Evolutionary conservation across 306 rosid species (phyloP), one percentile per base, ranked within the genome.

Genomic region (Sindora glabra): DNA sequence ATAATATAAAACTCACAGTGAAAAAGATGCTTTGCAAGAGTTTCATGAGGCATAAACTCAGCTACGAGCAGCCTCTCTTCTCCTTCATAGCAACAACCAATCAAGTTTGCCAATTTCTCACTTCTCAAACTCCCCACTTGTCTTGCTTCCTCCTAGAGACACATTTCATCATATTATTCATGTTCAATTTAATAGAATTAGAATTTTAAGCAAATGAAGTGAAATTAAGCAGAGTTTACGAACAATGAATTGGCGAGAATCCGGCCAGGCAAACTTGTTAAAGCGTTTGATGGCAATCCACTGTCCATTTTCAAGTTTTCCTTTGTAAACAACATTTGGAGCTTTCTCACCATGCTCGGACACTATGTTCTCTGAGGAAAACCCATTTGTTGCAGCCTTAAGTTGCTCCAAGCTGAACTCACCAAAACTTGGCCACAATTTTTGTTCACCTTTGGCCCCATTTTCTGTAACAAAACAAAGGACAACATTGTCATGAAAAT

Each of bases 201-300:
- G 5, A 33, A 53, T 9, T 26, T 36, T 2, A 18, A 16, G 26
- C 24, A 12, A 65, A 1, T 10, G 44, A 59, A 17, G 25, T 6
- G 42, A 23, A 17, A 27, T 42, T 15, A 21, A 47, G 32, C n/a
- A n/a, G n/a, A 48, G 74, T 55, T 11, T 38, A 84, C 85, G 26
- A 14, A 84, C 91, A 24, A 84, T 76, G 65, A 84, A 84, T 61
- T 84, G 91, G 34, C 91, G 91, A 46, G 78, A 49, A 69, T 84
- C 91, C 15, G 91, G 91, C 91, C 91, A 84, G 29, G 91, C 91
- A 10, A 78, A 56, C 78, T 81, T 84, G 83, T 81, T 84, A 74
- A 84, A 84, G 10, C 85, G 87, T 62, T 84, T 84, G 61, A 84
- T 76, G 62, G 91, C 91, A 60, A 84, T 67, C 79, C 71, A 70